Percentiles rank a stretch among this genome's conserved stretches.
Evolutionary conservation across 148 eudicot species (phyloP).

Genomic region (Spergularia marina): DNA sequence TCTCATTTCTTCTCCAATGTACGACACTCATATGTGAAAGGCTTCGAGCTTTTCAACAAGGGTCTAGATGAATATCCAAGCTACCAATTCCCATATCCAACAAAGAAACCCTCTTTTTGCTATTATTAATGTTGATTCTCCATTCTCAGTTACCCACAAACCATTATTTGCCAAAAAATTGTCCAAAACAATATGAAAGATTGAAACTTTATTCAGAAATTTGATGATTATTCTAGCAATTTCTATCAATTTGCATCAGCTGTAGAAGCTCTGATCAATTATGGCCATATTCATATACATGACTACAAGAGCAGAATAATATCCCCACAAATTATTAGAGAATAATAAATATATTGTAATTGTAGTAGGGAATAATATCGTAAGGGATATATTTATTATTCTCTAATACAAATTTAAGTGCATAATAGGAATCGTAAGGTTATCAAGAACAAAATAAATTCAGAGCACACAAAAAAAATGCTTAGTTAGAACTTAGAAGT

Average conservation of each 20-base stretch:
- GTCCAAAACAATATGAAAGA: background rate
- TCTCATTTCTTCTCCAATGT: no score
- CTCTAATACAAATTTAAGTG: background rate
- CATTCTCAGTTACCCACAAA: background rate
- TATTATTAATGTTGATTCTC: background rate
- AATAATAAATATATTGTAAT: no score
- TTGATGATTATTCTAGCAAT: background rate
- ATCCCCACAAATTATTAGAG: background rate
- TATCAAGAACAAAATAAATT: background rate
- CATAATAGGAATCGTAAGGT: background rate
- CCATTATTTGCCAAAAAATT: background rate
- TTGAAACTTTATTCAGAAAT: slow-evolving; percentile 1
- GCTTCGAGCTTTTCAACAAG: no score
- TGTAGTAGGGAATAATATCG: no score
- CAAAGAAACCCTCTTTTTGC: no score
- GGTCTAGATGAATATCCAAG: no score
- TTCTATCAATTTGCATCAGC: background rate
- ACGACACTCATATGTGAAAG: no score
- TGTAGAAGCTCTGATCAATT: background rate
- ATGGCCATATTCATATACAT: background rate
- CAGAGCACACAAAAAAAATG: background rate
- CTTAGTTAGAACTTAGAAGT: no score
- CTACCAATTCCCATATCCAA: no score
- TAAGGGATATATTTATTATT: no score
- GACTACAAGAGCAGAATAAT: background rate